Evolutionary conservation across 306 rosid species (phyloP), one percentile per base, ranked within the genome.

Genomic region (Medicago ruthenica): DNA sequence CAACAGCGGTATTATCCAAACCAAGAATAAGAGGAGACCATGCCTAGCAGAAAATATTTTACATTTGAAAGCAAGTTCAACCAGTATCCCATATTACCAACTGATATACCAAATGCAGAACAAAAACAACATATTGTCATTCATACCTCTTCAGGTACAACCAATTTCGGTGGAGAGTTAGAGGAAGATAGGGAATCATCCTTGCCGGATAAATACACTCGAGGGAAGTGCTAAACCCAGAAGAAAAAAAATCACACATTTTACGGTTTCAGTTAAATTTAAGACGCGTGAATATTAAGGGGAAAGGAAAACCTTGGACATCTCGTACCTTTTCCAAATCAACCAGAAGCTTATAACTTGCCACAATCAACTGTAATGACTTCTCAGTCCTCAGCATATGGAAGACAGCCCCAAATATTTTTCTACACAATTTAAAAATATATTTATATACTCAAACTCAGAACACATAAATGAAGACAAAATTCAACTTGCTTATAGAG

Each of bases 311-410:
- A 48, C 45, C 9, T 11, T 67, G 54, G 20, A 41, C 42, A 31
- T 22, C 58, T 50, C 42, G 31, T 80, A 90, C 96, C 96, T 84
- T 87, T 58, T 90, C 86, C 73, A 94, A 86, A 80, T 90, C 97
- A 55, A 80, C 84, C 82, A 92, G 85, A 77, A 81, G 84, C 76
- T 79, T 83, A 79, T 79, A 82, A 51, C 82, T 85, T 7, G 67
- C 77, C 62, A 85, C 67, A 71, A 85, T 76, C 74, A 85, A 68
- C 80, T 79, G 80, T 42, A 85, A 36, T 66, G 86, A 79, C 17
- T 75, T 75, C 75, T 57, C 88, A 21, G 70, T 65, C 77, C 80
- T 82, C 77, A 85, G 75, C 78, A 82, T 71, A 15, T 61, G 71
- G 80, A 85, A 82, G 55, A 85, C 53, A 0, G 77, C 86, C 75